Conservation (phyloP, 2,329 filamentous ascomycete genomes). For the Penicillium griseofulvum region DNA sequence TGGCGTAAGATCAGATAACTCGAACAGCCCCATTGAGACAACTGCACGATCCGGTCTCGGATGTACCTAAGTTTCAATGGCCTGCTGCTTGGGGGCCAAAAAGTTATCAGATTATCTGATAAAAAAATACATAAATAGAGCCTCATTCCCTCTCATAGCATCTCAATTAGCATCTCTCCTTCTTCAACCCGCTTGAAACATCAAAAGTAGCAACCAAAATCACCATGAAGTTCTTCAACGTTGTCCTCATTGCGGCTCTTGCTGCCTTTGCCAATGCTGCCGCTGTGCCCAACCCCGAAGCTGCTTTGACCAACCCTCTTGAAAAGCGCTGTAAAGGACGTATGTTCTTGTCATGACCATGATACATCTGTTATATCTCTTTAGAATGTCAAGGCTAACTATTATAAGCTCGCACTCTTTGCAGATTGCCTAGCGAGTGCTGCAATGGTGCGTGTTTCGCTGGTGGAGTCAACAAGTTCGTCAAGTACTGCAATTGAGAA, state of each 20-base stretch:
- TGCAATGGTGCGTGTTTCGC: background rate
- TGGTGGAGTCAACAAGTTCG: background rate
- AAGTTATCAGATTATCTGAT: background rate
- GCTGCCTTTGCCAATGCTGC: background rate
- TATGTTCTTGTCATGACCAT: background rate
- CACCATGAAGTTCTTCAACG: background rate
- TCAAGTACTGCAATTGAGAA: background rate
- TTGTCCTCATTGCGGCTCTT: background rate
- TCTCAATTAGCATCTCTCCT: background rate
- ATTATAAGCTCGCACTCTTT: background rate
- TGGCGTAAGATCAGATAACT: background rate
- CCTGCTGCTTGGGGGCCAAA: background rate
- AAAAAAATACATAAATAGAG: background rate
- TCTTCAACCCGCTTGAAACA: background rate
- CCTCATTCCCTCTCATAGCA: background rate
- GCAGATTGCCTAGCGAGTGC: background rate
- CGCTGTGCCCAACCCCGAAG: background rate
- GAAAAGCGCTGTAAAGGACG: background rate
- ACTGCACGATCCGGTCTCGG: background rate
- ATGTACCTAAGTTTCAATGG: background rate
- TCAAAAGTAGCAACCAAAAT: background rate
- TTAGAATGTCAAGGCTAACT: background rate
- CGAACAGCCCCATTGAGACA: background rate
- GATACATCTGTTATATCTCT: background rate
- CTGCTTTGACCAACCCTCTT: background rate